Evolutionary conservation across 2,329 filamentous ascomycete species (phyloP), one percentile per base, ranked within the genome.

Genomic region (Apiospora arundinis): DNA sequence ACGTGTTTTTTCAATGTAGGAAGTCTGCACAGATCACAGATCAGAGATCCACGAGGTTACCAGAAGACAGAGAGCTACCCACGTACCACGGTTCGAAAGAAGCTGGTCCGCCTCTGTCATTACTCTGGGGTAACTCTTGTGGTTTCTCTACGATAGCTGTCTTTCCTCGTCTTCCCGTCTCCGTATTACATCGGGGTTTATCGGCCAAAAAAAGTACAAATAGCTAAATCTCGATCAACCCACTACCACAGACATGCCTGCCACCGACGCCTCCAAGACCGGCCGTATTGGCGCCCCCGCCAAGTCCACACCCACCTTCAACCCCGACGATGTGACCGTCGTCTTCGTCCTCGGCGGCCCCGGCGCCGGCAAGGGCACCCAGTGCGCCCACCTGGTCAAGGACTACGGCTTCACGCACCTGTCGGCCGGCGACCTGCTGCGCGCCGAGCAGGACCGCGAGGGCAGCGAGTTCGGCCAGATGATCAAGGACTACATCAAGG

Each of bases 261-360:
- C 81, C 74, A 75, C 80, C 76, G 77, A 78, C 72, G 75, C 80
- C 75, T 77, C 82, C 76, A 78, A 80, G 74, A 81, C 78, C 76
- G 81, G 65, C 23, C 67, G 81, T 78, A 83, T 84, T 78, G 82
- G 83, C 73, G 83, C 85, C 74, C 86, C 88, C 42, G 81, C 84
- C 74, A 92, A 92, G 81, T 80, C 82, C 63, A 84, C 85, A 70
- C 92, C 95, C 5, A 90, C 90, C 79, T 98, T 97, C 88, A 91
- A 90, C 72, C 85, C 92, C 68, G 79, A 90, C 71, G 87, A 95
- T 72, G 93, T 97, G 44, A 96, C 94, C n/a, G 95, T 98, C 72
- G 86, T 99, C 82, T 98, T 97, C 86, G 94, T 98, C 74, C 94
- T 99, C 73, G 95, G 95, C 82, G 96, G 96, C 2, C 96, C 96